Evolutionary conservation across 768 basidiomycete genomes (phyloP), one percentile per base, ranked within the genome.

Genomic region (Cantharellus cinnabarinus): DNA sequence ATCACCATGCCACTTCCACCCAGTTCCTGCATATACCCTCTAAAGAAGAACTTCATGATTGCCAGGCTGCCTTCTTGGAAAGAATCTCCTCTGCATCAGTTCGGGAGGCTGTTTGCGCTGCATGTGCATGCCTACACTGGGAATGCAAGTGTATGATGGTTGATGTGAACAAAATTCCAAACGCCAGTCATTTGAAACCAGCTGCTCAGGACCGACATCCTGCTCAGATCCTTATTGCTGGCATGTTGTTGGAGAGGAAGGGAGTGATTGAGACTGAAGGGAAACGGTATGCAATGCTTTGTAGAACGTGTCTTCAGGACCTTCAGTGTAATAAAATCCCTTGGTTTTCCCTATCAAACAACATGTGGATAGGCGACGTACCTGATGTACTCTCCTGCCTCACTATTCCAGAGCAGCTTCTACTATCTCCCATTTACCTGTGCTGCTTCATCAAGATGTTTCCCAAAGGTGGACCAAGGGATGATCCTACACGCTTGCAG

Each of bases 361-460:
- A 67, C 4, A 50, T 75, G 41, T 75, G 73, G 74, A 66, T 73
- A 29, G 74, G 74, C 4, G 4, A 60, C 0, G 57, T 69, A 2
- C 74, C 73, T 0, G 62, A 56, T 42, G 61, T 68, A 38, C 60
- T 74, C 0, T 38, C 64, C 14, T 34, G 50, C 1, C 60, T 75
- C 2, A 72, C 72, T 0, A 56, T 74, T 20, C 64, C 71, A 0
- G 73, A 75, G 61, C 70, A 70, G 56, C 59, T 73, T 3, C 66
- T 75, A 0, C 66, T 75, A 4, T 62, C 68, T 0, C 65, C 63
- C 0, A 40, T 66, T 0, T 74, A 69, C 72, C 0, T 2, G 1
- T 2, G 56, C 14, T 57, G 56, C 56, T 57, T 57, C 15, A 2
- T 14, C 42, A 57, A 57, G 35, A 15, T 57, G 37, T 44, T 50